phyloP scores from a whole-genome alignment of 495 filamentous ascomycete species.

The Mycothermus thermophilus region DNA sequence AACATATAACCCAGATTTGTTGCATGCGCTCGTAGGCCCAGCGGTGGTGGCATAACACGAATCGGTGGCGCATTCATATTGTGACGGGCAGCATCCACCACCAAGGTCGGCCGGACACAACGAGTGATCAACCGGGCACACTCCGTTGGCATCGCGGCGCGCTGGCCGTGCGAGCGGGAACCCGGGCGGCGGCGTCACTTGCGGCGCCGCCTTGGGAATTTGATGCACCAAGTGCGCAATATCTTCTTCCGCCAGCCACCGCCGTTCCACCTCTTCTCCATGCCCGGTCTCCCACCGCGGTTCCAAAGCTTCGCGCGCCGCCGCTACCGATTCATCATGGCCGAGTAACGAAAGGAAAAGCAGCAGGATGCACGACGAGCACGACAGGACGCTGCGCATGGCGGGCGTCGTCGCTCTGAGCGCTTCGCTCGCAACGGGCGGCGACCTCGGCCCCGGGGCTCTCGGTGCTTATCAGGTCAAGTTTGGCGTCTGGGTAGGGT shows the following conservation, averaged over 20 bases:
- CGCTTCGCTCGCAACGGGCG: no score
- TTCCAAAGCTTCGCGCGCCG: no score
- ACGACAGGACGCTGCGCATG: conserved; percentile 22
- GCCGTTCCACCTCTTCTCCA: no score
- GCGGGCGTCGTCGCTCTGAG: conserved; percentile 6
- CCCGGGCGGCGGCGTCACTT: no score
- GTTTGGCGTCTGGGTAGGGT: background rate
- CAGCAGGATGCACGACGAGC: conserved; percentile 15
- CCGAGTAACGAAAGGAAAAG: conserved; percentile 14
- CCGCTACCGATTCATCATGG: no score
- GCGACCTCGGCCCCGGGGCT: conserved; percentile 4
- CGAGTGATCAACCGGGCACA: conserved; percentile 18
- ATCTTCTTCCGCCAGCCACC: no score
- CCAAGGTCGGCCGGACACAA: conserved; percentile 23
- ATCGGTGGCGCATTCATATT: conserved; percentile 28
- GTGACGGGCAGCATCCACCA: conserved; percentile 31
- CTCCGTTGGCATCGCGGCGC: no score
- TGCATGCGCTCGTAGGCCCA: conserved; percentile 24
- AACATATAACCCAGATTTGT: conserved; percentile 17
- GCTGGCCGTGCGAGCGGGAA: no score
- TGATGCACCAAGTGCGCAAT: no score
- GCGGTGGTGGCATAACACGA: conserved; percentile 32
- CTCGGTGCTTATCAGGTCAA: conserved; percentile 8
- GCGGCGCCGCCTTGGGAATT: no score
- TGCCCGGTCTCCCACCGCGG: no score